Percentiles rank a stretch among this genome's conserved stretches.
phyloP scores from a whole-genome alignment of 2,329 filamentous ascomycete species.

The Botrytis fabae region DNA sequence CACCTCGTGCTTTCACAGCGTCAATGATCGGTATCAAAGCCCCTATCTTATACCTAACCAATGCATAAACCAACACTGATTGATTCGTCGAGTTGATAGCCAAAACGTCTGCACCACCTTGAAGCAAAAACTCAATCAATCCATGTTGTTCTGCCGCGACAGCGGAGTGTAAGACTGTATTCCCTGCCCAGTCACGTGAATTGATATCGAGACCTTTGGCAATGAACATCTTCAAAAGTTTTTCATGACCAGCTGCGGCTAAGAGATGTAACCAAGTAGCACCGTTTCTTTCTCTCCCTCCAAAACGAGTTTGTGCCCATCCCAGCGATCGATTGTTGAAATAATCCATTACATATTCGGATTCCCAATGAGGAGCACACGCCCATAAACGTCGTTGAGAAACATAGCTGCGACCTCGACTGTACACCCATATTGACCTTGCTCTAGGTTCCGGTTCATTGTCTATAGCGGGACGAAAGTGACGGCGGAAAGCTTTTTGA shows the following conservation, averaged over 20 bases:
- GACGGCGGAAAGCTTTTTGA: constrained; percentile 21
- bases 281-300: constrained; percentile 22
- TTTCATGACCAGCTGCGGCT: constrained; percentile 10
- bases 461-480: constrained; percentile 14
- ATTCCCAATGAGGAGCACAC: constrained; percentile 11
- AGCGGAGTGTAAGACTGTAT: constrained; percentile 19
- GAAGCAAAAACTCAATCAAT: constrained; percentile 6
- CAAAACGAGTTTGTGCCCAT: constrained; percentile 19
- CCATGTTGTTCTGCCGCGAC: neutral
- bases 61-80: constrained; percentile 17
- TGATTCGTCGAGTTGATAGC: neutral
- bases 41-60: neutral
- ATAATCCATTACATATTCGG: constrained; percentile 18
- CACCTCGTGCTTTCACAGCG: constrained; percentile 2
- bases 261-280: constrained; percentile 23
- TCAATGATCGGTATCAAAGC: constrained; percentile 6
- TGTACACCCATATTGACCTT: constrained; percentile 21
- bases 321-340: constrained; percentile 13
- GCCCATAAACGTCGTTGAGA: constrained; percentile 20
- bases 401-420: constrained; percentile 21
- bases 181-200: constrained; percentile 21
- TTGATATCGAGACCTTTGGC: constrained; percentile 14
- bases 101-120: constrained; percentile 8
- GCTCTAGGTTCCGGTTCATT: constrained; percentile 16
- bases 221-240: constrained; percentile 12